Evolutionary conservation across 2,329 filamentous ascomycete species (phyloP).

Genomic region (Rhynchosporium graminicola): DNA sequence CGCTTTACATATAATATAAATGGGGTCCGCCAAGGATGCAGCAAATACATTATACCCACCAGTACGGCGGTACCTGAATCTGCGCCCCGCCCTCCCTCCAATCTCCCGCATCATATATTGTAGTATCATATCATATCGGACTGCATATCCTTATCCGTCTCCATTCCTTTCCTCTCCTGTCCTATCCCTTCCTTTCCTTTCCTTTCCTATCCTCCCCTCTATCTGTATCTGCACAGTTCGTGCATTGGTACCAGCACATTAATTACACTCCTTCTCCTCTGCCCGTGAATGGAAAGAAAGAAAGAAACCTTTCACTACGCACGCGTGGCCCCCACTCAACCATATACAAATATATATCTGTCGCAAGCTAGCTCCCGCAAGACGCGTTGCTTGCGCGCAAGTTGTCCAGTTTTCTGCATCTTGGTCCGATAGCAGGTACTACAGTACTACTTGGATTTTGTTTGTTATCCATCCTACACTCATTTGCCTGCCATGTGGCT

Average conservation of each 20-base stretch:
- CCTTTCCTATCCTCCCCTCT: not conserved
- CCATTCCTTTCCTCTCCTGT: not conserved
- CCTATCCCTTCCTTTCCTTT: not conserved
- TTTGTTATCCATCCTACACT: conserved; percentile 3
- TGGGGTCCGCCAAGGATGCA: no score
- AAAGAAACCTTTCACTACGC: no score
- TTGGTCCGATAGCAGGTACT: no score
- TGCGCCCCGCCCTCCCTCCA: not conserved
- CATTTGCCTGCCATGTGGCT: conserved; percentile 23
- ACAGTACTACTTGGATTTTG: no score
- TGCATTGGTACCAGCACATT: conserved; percentile 2
- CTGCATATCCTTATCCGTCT: not conserved
- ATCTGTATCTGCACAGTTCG: not conserved
- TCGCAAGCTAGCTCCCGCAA: not conserved
- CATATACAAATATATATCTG: not conserved
- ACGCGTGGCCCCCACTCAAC: no score
- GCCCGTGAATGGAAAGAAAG: no score
- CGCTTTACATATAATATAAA: no score
- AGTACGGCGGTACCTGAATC: no score
- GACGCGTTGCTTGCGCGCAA: conserved; percentile 15
- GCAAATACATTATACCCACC: no score
- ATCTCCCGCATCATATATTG: not conserved
- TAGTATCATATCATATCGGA: no score
- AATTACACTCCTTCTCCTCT: conserved; percentile 11
- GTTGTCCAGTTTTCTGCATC: not conserved